phyloP scores from a whole-genome alignment of 768 basidiomycete species.

The Boletus speciosus region DNA sequence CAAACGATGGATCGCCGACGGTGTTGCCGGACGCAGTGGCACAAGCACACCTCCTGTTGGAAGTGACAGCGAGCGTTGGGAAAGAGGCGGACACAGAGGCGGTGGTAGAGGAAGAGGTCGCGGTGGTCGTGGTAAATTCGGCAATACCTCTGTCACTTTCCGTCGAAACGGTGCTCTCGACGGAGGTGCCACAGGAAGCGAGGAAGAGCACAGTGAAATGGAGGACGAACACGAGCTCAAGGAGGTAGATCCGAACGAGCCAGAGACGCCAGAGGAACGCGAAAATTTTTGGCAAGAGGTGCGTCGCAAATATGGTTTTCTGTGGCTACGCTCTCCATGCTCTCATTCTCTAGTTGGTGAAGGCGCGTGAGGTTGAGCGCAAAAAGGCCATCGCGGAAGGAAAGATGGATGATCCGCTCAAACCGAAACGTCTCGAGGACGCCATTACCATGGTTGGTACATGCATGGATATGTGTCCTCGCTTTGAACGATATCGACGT shows the following conservation, averaged over 20 bases:
- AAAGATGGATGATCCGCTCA: constrained; percentile 83
- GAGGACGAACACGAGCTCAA: constrained; percentile 31
- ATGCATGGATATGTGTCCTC: constrained; percentile 91
- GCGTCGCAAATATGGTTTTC: constrained; percentile 24
- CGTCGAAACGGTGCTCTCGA: constrained; percentile 25
- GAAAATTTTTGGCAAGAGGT: constrained; percentile 75
- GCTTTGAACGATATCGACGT: constrained; percentile 87
- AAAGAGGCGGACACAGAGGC: constrained; percentile 57
- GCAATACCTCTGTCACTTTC: constrained; percentile 40
- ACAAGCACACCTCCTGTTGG: constrained; percentile 35
- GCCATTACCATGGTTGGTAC: constrained; percentile 93
- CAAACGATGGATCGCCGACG: constrained; percentile 58
- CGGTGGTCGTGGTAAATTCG: constrained; percentile 36
- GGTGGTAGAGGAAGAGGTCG: constrained; percentile 45
- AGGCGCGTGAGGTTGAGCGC: constrained; percentile 67
- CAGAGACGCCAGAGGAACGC: constrained; percentile 59
- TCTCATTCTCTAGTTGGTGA: constrained; percentile 51
- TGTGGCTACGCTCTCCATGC: constrained; percentile 21
- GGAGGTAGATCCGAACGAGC: constrained; percentile 44
- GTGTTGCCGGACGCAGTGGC: constrained; percentile 32
- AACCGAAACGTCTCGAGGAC: constrained; percentile 77
- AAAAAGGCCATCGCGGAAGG: constrained; percentile 76
- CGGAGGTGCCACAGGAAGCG: constrained; percentile 32
- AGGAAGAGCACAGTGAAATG: constrained; percentile 35
- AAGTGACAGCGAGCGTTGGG: constrained; percentile 55